Percentiles rank a stretch among this genome's conserved stretches.
These are phyloP conservation scores for Sicyos baderoa DNA, from an alignment of 306 rosid species.

Conservation along the genomic window DNA sequence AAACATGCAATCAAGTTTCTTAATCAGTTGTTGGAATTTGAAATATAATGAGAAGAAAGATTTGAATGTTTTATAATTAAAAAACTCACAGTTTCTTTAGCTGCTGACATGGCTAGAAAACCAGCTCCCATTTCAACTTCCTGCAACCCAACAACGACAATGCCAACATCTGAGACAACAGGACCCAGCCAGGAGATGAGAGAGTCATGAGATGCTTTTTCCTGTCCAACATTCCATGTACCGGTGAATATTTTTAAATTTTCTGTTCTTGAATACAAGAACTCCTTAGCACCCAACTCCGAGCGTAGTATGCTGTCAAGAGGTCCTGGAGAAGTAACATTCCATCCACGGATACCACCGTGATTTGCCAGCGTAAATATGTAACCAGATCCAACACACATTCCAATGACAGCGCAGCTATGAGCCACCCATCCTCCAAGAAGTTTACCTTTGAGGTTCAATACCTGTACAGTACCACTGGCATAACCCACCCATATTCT, in stretches of 20 bases:
- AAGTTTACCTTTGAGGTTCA: conserved; percentile 75
- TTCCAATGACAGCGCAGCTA: conserved; percentile 56
- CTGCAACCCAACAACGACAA: conserved; percentile 94
- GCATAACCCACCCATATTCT: conserved; percentile 87
- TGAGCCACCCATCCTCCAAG: conserved; percentile 85
- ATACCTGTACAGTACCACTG: conserved; percentile 61
- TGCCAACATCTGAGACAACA: conserved; percentile 62
- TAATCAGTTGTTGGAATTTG: background rate
- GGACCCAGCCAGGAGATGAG: conserved; percentile 84
- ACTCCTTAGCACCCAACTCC: conserved; percentile 80
- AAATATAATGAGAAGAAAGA: background rate
- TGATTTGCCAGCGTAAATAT: conserved; percentile 76
- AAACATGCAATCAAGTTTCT: conserved; percentile 6
- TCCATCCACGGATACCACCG: conserved; percentile 97
- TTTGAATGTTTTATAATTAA: background rate
- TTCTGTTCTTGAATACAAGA: conserved; percentile 68
- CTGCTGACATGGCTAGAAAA: conserved; percentile 95
- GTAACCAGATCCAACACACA: conserved; percentile 66
- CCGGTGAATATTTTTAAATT: conserved; percentile 69
- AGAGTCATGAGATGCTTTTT: conserved; percentile 85
- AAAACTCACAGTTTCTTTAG: conserved; percentile 84
- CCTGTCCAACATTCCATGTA: conserved; percentile 99
- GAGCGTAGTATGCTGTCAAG: conserved; percentile 61
- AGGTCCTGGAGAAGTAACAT: conserved; percentile 74
- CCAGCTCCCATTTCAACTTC: conserved; percentile 99